phyloP scores from a whole-genome alignment of 2,329 filamentous ascomycete species.

The Cladosporium sphaerospermum region DNA sequence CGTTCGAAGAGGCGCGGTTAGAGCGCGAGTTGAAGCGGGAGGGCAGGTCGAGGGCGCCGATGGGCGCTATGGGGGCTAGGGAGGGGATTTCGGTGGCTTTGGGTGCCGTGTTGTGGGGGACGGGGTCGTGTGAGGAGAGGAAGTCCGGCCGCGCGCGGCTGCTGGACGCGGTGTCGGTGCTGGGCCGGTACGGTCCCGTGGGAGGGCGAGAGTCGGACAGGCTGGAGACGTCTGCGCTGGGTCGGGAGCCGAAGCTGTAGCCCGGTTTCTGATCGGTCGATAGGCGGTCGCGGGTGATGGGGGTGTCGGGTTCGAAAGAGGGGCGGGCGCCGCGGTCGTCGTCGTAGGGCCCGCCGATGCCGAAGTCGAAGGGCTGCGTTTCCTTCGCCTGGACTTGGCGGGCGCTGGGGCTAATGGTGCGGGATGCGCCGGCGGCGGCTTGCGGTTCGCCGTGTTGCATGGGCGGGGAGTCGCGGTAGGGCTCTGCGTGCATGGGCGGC shows the following conservation, averaged over 20 bases:
- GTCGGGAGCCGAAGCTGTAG: not conserved
- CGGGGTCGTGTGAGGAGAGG: not conserved
- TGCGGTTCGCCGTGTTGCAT: slow-evolving; percentile 13
- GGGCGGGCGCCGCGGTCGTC: not conserved
- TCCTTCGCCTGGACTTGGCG: not conserved
- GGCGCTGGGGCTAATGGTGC: slow-evolving; percentile 8
- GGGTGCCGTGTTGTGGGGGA: not conserved
- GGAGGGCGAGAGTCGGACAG: not conserved
- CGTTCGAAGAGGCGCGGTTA: not conserved
- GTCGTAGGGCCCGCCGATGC: slow-evolving; percentile 15
- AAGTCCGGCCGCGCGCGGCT: not conserved
- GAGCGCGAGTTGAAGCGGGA: slow-evolving; percentile 25
- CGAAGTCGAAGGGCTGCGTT: slow-evolving; percentile 19
- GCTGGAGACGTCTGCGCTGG: not conserved
- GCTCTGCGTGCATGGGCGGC: slow-evolving; percentile 27
- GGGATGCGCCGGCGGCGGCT: slow-evolving; percentile 16
- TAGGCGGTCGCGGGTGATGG: not conserved
- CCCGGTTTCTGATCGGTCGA: not conserved
- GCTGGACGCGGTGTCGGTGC: not conserved
- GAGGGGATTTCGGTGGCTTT: slow-evolving; percentile 19
- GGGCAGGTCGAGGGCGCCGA: slow-evolving; percentile 26
- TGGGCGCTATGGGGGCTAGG: slow-evolving; percentile 24
- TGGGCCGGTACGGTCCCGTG: not conserved
- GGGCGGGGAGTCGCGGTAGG: slow-evolving; percentile 27
- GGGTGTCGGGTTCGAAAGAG: slow-evolving; percentile 11